These are phyloP conservation scores for Leccinum huronense DNA, from an alignment of 1,284 basidiomycete genomes.

Conservation along the genomic window DNA sequence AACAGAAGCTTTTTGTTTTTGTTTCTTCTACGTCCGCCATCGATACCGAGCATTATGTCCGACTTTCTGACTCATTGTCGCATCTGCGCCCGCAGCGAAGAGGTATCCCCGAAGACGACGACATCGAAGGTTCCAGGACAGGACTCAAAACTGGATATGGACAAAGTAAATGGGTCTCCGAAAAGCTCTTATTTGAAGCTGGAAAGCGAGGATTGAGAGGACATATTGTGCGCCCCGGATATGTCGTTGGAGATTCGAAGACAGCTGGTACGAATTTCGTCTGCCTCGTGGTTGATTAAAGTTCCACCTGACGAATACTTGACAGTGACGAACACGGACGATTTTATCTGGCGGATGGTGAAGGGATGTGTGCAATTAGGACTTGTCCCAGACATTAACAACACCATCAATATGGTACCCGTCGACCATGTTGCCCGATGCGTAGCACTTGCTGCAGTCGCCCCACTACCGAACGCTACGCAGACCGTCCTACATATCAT, in stretches of 20 bases:
- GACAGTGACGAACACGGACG: constrained; percentile 95
- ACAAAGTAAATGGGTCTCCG: constrained; percentile 98
- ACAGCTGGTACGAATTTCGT: constrained; percentile 66
- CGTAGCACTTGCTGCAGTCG: constrained; percentile 68
- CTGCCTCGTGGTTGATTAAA: neutral
- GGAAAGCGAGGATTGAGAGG: constrained; percentile 85
- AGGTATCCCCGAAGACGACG: constrained; percentile 87
- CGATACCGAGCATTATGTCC: constrained; percentile 89
- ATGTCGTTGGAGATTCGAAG: constrained; percentile 91
- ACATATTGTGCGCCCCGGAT: constrained; percentile 90
- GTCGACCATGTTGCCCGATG: constrained; percentile 95
- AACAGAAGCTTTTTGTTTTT: constrained; percentile 85
- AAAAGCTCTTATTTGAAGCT: constrained; percentile 91
- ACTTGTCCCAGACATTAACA: constrained; percentile 95
- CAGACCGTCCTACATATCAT: constrained; percentile 86
- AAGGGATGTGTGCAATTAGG: constrained; percentile 98
- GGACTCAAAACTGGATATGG: constrained; percentile 92
- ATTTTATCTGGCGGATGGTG: constrained; percentile 98
- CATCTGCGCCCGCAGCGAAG: constrained; percentile 43
- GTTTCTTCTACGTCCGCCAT: constrained; percentile 96
- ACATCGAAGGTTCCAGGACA: constrained; percentile 83
- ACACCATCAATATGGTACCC: constrained; percentile 97
- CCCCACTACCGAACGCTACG: constrained; percentile 47
- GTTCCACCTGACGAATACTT: constrained; percentile 17
- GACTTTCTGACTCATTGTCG: constrained; percentile 73